Evolutionary conservation across 2,329 filamentous ascomycete species (phyloP).

Genomic region (Fusarium sp.): DNA sequence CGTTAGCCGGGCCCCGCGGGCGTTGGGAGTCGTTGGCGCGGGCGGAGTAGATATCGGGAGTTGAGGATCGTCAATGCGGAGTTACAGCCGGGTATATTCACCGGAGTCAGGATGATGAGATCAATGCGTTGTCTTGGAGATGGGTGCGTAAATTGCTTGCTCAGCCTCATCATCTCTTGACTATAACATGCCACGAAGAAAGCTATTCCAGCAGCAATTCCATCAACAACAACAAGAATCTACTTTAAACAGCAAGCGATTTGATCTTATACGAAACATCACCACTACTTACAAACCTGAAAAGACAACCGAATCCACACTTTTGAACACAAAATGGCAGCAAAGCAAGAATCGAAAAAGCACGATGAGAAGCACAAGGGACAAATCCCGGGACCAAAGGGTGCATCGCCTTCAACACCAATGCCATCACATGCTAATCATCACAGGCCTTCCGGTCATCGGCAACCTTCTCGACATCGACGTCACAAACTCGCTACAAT

Average conservation of each 20-base stretch:
- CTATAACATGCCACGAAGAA: neutral
- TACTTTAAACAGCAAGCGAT: neutral
- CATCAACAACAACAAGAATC: neutral
- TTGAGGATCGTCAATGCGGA: neutral
- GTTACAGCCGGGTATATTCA: neutral
- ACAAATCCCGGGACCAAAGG: slow-evolving; percentile 2
- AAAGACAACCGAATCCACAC: too few species aligned
- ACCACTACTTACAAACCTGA: neutral
- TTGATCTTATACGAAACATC: neutral
- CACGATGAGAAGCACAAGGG: neutral
- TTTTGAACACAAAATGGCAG: neutral
- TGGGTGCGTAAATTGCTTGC: neutral
- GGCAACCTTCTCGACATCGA: neutral
- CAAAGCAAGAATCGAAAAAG: neutral
- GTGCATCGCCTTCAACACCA: neutral
- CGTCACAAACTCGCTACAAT: neutral
- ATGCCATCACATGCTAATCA: neutral
- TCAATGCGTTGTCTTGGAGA: neutral
- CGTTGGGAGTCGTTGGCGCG: neutral
- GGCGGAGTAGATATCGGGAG: neutral
- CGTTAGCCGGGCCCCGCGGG: neutral
- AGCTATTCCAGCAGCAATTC: neutral
- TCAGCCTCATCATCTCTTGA: neutral
- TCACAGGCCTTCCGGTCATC: neutral
- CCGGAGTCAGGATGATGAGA: neutral